Percentiles rank a stretch among this genome's conserved stretches.
These are phyloP conservation scores for Macrolepiota albuminosa DNA, from an alignment of 768 basidiomycete species.

Conservation along the genomic window DNA sequence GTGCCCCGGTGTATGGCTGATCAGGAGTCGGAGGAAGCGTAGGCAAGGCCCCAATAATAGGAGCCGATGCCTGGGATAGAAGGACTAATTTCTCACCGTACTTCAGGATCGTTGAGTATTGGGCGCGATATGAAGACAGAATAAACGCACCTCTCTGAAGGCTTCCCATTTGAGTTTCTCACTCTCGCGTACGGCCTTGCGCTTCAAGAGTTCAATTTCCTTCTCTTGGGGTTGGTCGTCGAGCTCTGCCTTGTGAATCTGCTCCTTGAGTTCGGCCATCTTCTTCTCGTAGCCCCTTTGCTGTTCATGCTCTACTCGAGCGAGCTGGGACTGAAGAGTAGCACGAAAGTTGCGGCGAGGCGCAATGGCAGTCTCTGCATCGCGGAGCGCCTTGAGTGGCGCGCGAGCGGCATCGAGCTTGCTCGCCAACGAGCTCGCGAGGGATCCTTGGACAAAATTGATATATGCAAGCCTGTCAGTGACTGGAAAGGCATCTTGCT, in stretches of 20 bases:
- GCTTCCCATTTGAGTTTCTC: slow-evolving; percentile 80
- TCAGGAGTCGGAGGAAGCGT: slow-evolving; percentile 54
- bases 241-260: slow-evolving; percentile 58
- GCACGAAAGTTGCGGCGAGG: slow-evolving; percentile 62
- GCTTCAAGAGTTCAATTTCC: slow-evolving; percentile 66
- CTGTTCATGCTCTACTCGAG: slow-evolving; percentile 60
- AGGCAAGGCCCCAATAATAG: slow-evolving; percentile 60
- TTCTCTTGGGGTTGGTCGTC: slow-evolving; percentile 66
- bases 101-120: slow-evolving; percentile 28
- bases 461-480: slow-evolving; percentile 80
- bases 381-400: slow-evolving; percentile 67
- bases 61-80: slow-evolving; percentile 63
- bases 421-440: slow-evolving; percentile 53
- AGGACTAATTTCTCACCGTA: slow-evolving; percentile 79
- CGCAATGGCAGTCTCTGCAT: slow-evolving; percentile 56
- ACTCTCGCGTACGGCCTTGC: slow-evolving; percentile 72
- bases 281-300: slow-evolving; percentile 63
- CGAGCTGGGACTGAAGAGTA: slow-evolving; percentile 55
- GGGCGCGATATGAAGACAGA: not conserved
- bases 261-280: slow-evolving; percentile 63
- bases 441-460: slow-evolving; percentile 70
- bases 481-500: slow-evolving; percentile 43
- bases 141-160: slow-evolving; percentile 57
- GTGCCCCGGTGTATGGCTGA: slow-evolving; percentile 56
- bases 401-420: slow-evolving; percentile 62